Evolutionary conservation across 495 filamentous ascomycete genomes (phyloP).

Genomic region (Polyplosphaeria fusca): DNA sequence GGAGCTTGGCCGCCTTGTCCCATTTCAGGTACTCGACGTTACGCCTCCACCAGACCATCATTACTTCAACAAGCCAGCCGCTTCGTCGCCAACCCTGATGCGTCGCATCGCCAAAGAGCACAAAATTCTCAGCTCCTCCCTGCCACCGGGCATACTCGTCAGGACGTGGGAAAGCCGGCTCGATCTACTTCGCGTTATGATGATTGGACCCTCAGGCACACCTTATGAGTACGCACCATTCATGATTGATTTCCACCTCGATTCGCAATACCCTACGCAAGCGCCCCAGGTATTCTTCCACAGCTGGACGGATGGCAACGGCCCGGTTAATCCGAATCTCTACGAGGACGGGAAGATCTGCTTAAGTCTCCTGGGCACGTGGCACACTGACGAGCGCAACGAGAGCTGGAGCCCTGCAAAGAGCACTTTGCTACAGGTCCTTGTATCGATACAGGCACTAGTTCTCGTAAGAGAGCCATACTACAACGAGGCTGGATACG

Average conservation of each 20-base stretch:
- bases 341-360: constrained; percentile 64
- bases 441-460: constrained; percentile 59
- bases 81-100: constrained; percentile 33
- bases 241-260: constrained; percentile 56
- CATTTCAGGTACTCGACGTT: constrained; percentile 41
- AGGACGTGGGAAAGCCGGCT: constrained; percentile 58
- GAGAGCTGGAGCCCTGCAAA: constrained; percentile 54
- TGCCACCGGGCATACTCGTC: constrained; percentile 56
- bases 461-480: constrained; percentile 60
- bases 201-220: constrained; percentile 57
- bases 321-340: constrained; percentile 60
- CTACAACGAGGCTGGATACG: constrained; percentile 63
- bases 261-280: constrained; percentile 45
- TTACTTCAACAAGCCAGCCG: constrained; percentile 36
- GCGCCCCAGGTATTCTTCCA: constrained; percentile 57
- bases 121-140: constrained; percentile 52
- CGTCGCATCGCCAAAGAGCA: constrained; percentile 56
- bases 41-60: constrained; percentile 49
- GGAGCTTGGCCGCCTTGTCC: neutral
- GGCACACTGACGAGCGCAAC: constrained; percentile 50
- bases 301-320: constrained; percentile 52
- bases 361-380: constrained; percentile 59
- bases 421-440: constrained; percentile 56
- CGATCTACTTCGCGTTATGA: constrained; percentile 57
- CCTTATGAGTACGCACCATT: constrained; percentile 63